Conservation (phyloP, 225 moss, liverwort and hornwort species). For the Physcomitrium patens region DNA sequence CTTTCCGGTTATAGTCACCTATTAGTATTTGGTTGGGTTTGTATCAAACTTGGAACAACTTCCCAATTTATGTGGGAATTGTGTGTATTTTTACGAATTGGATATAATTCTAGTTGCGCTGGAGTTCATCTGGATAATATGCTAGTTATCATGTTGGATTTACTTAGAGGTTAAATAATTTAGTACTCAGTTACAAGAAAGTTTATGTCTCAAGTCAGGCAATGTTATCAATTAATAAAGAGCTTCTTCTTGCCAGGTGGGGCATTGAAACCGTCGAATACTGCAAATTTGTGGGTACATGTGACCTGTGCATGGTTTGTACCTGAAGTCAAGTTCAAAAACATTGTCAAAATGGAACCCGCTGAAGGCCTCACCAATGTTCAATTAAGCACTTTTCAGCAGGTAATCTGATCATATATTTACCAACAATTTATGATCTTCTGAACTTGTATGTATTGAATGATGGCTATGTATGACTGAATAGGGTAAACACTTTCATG, state of each 20-base stretch:
- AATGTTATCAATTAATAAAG: background rate
- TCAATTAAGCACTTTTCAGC: constrained; percentile 80
- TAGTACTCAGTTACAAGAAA: background rate
- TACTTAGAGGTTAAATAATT: background rate
- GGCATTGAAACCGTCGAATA: constrained; percentile 92
- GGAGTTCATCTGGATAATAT: too few relatives aligned
- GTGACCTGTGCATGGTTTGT: constrained; percentile 99
- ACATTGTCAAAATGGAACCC: constrained; percentile 90
- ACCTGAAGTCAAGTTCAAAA: constrained; percentile 83
- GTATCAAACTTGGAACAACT: background rate
- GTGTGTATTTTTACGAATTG: too few relatives aligned
- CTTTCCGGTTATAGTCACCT: constrained; percentile 11
- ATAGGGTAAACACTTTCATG: constrained; percentile 3
- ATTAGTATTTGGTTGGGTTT: constrained; percentile 18
- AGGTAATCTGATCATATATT: constrained; percentile 48
- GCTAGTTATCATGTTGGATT: too few relatives aligned
- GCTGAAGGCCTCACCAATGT: constrained; percentile 94
- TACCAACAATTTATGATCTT: constrained; percentile 21
- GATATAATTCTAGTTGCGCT: too few relatives aligned
- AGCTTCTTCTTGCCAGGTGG: constrained; percentile 65
- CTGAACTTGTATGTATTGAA: constrained; percentile 19
- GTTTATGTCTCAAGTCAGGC: background rate
- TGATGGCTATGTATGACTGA: background rate
- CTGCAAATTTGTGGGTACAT: constrained; percentile 84
- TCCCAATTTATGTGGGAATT: too few relatives aligned